Evolutionary conservation across 345 rosid genomes (phyloP).

Genomic region (Eucalyptus tenuipes): DNA sequence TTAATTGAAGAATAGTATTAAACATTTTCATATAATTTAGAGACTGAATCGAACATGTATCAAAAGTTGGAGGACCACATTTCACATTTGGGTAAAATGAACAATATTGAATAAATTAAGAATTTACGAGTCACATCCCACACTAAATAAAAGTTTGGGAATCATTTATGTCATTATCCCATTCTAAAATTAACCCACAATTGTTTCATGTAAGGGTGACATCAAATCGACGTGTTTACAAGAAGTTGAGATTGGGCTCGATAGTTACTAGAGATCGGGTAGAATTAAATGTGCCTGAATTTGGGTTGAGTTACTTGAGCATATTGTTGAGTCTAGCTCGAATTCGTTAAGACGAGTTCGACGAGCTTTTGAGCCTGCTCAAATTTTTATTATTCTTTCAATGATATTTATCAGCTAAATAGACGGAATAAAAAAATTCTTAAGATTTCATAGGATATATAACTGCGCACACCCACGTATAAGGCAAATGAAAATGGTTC

Average conservation of each 20-base stretch:
- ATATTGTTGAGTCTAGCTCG: background rate
- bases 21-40: no score
- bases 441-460: background rate
- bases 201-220: background rate
- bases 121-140: no score
- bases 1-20: no score
- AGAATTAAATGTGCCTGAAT: background rate
- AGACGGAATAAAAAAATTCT: background rate
- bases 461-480: background rate
- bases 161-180: background rate
- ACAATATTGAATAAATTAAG: no score
- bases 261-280: background rate
- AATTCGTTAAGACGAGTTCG: background rate
- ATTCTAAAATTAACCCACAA: background rate
- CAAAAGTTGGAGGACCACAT: background rate
- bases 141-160: background rate
- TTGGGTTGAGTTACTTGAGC: background rate
- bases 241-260: background rate
- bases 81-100: background rate
- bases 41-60: no score
- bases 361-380: background rate
- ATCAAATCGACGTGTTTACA: background rate
- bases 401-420: background rate
- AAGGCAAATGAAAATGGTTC: background rate
- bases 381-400: background rate